Conservation (phyloP, 495 filamentous ascomycete genomes). For the Xylaria cubensis region DNA sequence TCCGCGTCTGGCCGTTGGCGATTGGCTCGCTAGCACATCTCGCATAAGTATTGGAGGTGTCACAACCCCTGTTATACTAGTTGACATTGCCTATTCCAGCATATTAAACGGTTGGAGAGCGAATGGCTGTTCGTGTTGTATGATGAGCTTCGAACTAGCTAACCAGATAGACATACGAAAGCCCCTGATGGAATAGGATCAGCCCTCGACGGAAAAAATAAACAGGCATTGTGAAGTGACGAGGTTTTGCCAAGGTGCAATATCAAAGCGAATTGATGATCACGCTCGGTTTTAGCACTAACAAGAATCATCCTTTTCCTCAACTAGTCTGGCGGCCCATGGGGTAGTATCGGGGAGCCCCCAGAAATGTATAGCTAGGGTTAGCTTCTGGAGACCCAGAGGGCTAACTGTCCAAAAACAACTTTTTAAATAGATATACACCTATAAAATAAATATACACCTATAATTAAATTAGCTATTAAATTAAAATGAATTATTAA, state of each 20-base stretch:
- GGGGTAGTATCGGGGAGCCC: constrained; percentile 15
- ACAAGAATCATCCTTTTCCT: constrained; percentile 20
- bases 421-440: too few relatives aligned
- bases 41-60: background rate
- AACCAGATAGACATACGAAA: background rate
- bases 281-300: constrained; percentile 3
- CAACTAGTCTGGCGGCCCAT: constrained; percentile 14
- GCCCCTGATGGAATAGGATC: background rate
- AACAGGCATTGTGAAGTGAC: background rate
- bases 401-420: too few relatives aligned
- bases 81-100: background rate
- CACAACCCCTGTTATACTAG: constrained; percentile 10
- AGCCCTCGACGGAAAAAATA: background rate
- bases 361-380: constrained; percentile 19
- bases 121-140: background rate
- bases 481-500: too few relatives aligned
- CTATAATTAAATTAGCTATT: too few relatives aligned
- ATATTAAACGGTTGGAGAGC: background rate
- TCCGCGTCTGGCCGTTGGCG: background rate
- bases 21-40: constrained; percentile 13
- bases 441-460: too few relatives aligned
- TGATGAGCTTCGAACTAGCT: background rate
- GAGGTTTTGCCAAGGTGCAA: constrained; percentile 6
- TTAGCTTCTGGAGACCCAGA: too few relatives aligned
- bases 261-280: constrained; percentile 6